Evolutionary conservation across 2,329 filamentous ascomycete species (phyloP).

Genomic region (Stemphylium beticola): DNA sequence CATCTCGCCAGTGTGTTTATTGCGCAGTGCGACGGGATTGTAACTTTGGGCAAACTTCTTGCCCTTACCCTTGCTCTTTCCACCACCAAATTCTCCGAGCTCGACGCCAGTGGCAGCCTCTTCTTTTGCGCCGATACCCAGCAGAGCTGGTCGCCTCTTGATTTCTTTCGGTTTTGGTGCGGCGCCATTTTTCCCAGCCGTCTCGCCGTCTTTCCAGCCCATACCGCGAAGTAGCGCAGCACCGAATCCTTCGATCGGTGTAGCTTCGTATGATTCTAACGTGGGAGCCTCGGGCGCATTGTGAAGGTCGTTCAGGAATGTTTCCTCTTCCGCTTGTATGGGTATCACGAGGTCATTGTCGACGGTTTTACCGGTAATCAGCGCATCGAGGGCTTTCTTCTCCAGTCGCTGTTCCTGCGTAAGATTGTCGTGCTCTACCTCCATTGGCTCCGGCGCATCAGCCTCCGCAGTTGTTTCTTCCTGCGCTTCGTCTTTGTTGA

Average conservation of each 20-base stretch:
- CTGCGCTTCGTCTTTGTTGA: constrained; percentile 38
- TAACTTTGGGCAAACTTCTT: constrained; percentile 60
- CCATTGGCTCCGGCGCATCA: constrained; percentile 28
- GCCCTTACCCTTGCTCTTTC: constrained; percentile 52
- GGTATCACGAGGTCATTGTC: constrained; percentile 50
- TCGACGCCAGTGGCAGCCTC: constrained; percentile 68
- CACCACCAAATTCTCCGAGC: constrained; percentile 71
- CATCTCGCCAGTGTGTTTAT: constrained; percentile 67
- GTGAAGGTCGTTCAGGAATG: constrained; percentile 72
- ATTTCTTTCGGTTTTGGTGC: constrained; percentile 65
- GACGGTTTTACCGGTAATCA: constrained; percentile 49
- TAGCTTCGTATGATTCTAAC: constrained; percentile 82
- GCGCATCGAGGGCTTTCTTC: constrained; percentile 58
- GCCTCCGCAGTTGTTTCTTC: constrained; percentile 12
- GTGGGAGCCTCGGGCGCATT: constrained; percentile 76
- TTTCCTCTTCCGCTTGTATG: constrained; percentile 64
- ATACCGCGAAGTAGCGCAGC: constrained; percentile 88
- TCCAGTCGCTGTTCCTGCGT: constrained; percentile 53
- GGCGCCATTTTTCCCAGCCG: constrained; percentile 58
- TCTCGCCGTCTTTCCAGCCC: constrained; percentile 83
- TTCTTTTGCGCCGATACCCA: constrained; percentile 89
- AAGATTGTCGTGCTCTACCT: constrained; percentile 38
- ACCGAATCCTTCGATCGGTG: constrained; percentile 94
- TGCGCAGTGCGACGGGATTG: constrained; percentile 66
- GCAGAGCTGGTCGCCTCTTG: constrained; percentile 75